These are phyloP conservation scores for Candolleomyces efflorescens DNA, from an alignment of 768 basidiomycete genomes.

Conservation along the genomic window DNA sequence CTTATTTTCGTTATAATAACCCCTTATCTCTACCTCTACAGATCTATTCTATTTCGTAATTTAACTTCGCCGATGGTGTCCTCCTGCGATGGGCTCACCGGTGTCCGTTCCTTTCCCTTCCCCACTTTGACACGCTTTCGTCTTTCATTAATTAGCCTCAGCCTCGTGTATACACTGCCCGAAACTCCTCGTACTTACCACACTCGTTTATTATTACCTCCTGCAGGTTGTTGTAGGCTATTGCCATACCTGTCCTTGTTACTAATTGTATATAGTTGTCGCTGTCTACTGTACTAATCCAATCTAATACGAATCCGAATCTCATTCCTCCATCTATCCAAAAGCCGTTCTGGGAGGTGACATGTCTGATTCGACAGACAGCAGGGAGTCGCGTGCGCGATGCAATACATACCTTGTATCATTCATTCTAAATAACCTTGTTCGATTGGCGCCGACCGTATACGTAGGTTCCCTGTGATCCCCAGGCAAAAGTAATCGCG, in stretches of 20 bases:
- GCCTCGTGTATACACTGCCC: background rate
- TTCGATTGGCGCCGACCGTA: no score
- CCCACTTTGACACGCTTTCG: conserved; percentile 15
- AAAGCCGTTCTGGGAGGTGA: no score
- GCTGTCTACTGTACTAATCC: no score
- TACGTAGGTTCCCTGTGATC: no score
- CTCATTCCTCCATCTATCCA: no score
- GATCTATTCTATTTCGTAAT: background rate
- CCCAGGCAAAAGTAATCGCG: no score
- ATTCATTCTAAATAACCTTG: no score
- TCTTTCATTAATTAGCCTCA: conserved; percentile 10
- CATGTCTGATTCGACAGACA: no score
- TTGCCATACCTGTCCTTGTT: background rate
- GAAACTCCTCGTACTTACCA: background rate
- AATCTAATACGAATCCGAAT: no score
- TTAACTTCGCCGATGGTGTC: background rate
- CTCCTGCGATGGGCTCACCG: background rate
- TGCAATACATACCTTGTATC: no score
- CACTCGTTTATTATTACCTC: background rate
- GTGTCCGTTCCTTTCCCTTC: conserved; percentile 15
- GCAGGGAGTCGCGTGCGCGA: no score
- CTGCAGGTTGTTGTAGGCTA: background rate
- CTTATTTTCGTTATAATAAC: conserved; percentile 21
- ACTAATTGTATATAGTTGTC: no score
- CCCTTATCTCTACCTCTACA: conserved; percentile 13